These are phyloP conservation scores for Coemansia furcata DNA, from an alignment of 192 early-diverging fungal genomes.

Conservation along the genomic window DNA sequence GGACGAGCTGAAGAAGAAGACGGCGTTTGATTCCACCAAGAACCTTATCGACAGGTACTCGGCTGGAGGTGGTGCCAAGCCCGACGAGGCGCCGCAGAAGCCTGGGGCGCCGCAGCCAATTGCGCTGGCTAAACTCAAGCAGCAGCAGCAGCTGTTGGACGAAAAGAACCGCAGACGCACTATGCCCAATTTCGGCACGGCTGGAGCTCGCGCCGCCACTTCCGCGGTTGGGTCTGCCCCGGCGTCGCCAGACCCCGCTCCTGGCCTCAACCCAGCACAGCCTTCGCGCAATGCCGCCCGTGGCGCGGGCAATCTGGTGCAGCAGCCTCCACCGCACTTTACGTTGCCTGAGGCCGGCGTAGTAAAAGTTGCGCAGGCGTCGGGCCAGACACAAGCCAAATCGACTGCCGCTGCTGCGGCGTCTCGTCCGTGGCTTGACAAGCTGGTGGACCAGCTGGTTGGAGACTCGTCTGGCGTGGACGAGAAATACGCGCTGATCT, in stretches of 20 bases:
- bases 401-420: not conserved
- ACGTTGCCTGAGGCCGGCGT: slow-evolving; percentile 17
- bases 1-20: slow-evolving; percentile 95
- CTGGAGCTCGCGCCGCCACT: slow-evolving; percentile 68
- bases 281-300: not conserved
- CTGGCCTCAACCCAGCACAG: not conserved
- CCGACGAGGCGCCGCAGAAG: not conserved
- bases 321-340: not conserved
- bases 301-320: not conserved
- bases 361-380: slow-evolving; percentile 18
- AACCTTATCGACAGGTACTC: slow-evolving; percentile 88
- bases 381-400: slow-evolving; percentile 8
- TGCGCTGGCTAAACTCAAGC: not conserved
- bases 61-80: slow-evolving; percentile 19
- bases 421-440: slow-evolving; percentile 79
- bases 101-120: not conserved
- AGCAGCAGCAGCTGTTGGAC: slow-evolving; percentile 12
- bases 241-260: slow-evolving; percentile 54
- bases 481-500: slow-evolving; percentile 92
- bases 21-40: slow-evolving; percentile 87
- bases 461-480: slow-evolving; percentile 83
- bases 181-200: slow-evolving; percentile 66
- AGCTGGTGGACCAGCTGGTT: slow-evolving; percentile 86
- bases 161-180: slow-evolving; percentile 40
- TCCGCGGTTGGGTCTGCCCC: slow-evolving; percentile 57